Conservation (phyloP, 306 rosid genomes). For the Cucumis sativus region Cucumber_9930_V3 NC_026657.2:10242001-10242500, state of each 20-base stretch:
- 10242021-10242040: neutral
- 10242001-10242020: conserved; percentile 18
- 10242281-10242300: too few species aligned
- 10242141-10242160: neutral
- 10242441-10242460: neutral
- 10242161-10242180: neutral
- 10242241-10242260: too few species aligned
- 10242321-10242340: too few species aligned
- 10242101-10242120: conserved; percentile 80
- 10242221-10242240: too few species aligned
- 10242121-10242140: conserved; percentile 87
- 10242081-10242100: conserved; percentile 79
- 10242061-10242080: conserved; percentile 32
- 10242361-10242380: too few species aligned
- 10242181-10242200: too few species aligned
- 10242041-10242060: conserved; percentile 4
- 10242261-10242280: too few species aligned
- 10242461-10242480: neutral
- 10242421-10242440: neutral
- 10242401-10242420: neutral
- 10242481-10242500: neutral
- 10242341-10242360: too few species aligned
- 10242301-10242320: too few species aligned
- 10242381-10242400: neutral
- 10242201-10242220: too few species aligned